Evolutionary conservation across 345 rosid genomes (phyloP).

Genomic region (Eucalyptus marginata): DNA sequence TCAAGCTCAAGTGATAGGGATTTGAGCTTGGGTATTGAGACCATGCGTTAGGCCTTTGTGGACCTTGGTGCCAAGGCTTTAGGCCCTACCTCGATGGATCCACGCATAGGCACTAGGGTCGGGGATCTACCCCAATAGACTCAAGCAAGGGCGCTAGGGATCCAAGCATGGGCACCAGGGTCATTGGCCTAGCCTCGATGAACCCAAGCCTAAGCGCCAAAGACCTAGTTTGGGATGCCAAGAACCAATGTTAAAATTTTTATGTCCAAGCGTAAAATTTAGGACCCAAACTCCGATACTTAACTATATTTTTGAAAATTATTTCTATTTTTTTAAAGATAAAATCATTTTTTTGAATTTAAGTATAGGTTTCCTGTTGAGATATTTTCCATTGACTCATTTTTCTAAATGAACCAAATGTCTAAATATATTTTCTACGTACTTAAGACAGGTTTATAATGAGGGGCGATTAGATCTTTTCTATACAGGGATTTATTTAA

Average conservation of each 20-base stretch:
- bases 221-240: fast-evolving
- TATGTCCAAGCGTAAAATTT: too few relatives aligned
- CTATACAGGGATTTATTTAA: not conserved
- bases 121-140: fast-evolving
- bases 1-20: fast-evolving
- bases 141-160: not conserved
- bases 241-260: too few relatives aligned
- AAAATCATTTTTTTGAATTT: too few relatives aligned
- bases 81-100: too few relatives aligned
- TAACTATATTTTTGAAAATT: too few relatives aligned
- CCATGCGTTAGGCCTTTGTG: fast-evolving
- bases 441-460: too few relatives aligned
- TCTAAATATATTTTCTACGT: too few relatives aligned
- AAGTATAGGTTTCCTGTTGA: fast-evolving
- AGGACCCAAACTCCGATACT: fast-evolving
- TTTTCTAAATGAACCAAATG: too few relatives aligned
- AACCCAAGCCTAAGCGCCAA: fast-evolving
- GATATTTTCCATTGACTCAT: too few relatives aligned
- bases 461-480: not conserved
- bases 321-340: fast-evolving
- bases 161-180: fast-evolving
- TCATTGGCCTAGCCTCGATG: too few relatives aligned
- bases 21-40: too few relatives aligned
- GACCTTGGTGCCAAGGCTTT: fast-evolving
- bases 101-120: fast-evolving